A percentile compares a stretch with the other conserved stretches of the same genome.
Conservation (phyloP, 176 grass and related monocot genomes). For the Metroxylon sagu region DNA sequence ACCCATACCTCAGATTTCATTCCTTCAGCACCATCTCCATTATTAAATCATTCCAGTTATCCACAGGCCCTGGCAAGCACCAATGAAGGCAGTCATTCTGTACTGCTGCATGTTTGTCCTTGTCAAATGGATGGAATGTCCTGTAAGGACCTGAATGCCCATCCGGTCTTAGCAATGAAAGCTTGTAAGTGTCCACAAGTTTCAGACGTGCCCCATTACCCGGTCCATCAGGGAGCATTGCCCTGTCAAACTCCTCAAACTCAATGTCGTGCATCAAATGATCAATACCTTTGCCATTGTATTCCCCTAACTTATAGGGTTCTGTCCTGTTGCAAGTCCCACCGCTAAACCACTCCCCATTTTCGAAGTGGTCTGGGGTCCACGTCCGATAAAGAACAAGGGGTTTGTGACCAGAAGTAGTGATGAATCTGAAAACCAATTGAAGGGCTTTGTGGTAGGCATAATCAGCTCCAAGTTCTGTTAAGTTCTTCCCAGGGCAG, state of each 20-base stretch:
- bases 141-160: slow-evolving; percentile 68
- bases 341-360: slow-evolving; percentile 64
- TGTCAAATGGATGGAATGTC: slow-evolving; percentile 47
- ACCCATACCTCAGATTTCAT: too few species aligned
- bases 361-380: slow-evolving; percentile 67
- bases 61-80: slow-evolving; percentile 75
- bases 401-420: slow-evolving; percentile 44
- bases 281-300: slow-evolving; percentile 31
- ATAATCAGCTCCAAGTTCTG: slow-evolving; percentile 32
- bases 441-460: slow-evolving; percentile 37
- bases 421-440: slow-evolving; percentile 49
- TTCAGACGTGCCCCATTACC: slow-evolving; percentile 23
- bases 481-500: slow-evolving; percentile 53
- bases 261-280: slow-evolving; percentile 54
- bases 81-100: slow-evolving; percentile 93
- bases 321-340: slow-evolving; percentile 56
- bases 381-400: slow-evolving; percentile 64
- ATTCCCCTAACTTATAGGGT: slow-evolving; percentile 50
- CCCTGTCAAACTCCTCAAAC: slow-evolving; percentile 51
- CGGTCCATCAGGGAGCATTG: background rate
- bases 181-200: slow-evolving; percentile 57
- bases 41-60: slow-evolving; percentile 75
- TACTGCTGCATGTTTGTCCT: slow-evolving; percentile 15
- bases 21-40: slow-evolving; percentile 42
- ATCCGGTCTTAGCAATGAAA: slow-evolving; percentile 68